These are phyloP conservation scores for Claviceps africana DNA, from an alignment of 2,329 filamentous ascomycete species.

Conservation along the genomic window DNA sequence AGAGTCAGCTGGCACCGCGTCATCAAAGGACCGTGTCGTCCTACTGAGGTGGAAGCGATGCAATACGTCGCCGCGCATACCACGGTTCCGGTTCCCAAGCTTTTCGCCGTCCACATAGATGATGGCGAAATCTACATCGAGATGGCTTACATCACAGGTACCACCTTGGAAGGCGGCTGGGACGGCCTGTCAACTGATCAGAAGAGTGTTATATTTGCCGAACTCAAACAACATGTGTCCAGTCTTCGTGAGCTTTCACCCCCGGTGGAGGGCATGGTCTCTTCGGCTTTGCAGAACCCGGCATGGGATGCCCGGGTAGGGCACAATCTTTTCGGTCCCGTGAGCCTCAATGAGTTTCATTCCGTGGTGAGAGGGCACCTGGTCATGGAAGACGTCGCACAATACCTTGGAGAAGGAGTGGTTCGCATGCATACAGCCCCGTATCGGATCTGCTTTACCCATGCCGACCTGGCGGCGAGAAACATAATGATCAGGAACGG, in stretches of 20 bases:
- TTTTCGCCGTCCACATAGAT: slow-evolving; percentile 13
- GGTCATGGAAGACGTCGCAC: slow-evolving; percentile 11
- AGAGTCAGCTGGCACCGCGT: slow-evolving; percentile 17
- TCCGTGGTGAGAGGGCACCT: slow-evolving; percentile 11
- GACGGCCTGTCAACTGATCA: slow-evolving; percentile 10
- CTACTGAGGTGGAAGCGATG: slow-evolving; percentile 17
- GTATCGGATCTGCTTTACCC: slow-evolving; percentile 14
- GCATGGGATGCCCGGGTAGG: slow-evolving; percentile 14
- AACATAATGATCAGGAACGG: slow-evolving; percentile 16
- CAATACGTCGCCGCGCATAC: slow-evolving; percentile 16
- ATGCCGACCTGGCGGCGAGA: slow-evolving; percentile 13
- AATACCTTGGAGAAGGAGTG: slow-evolving; percentile 12
- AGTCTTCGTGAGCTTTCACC: slow-evolving; percentile 13
- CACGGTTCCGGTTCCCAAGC: slow-evolving; percentile 14
- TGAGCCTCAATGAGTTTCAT: slow-evolving; percentile 14
- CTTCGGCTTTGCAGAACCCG: slow-evolving; percentile 13
- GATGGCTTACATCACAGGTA: slow-evolving; percentile 14
- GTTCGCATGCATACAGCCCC: slow-evolving; percentile 11
- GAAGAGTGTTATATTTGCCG: slow-evolving; percentile 9
- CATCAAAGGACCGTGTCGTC: slow-evolving; percentile 17
- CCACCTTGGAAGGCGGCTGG: slow-evolving; percentile 10
- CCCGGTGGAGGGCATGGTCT: slow-evolving; percentile 10
- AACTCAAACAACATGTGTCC: slow-evolving; percentile 12
- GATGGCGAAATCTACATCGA: slow-evolving; percentile 13
- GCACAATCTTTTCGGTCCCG: slow-evolving; percentile 13